Percentiles rank a stretch among this genome's conserved stretches.
Conservation (phyloP, 2,329 filamentous ascomycete species). For the Colletotrichum liriopes region DNA sequence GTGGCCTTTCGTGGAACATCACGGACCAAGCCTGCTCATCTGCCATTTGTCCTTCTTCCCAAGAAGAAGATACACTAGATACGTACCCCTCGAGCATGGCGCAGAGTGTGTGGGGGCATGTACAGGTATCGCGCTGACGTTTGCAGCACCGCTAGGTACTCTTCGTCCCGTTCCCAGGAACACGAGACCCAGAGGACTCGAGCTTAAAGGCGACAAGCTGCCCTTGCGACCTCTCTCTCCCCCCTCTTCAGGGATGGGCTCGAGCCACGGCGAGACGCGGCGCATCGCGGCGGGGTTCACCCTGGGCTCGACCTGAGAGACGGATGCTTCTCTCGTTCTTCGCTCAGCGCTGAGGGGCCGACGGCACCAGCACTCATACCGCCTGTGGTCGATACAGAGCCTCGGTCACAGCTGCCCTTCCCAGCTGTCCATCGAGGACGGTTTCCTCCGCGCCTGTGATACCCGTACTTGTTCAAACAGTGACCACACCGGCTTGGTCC, state of each 20-base stretch:
- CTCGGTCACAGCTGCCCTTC: neutral
- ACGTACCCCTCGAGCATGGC: too few relatives aligned
- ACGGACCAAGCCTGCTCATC: constrained; percentile 12
- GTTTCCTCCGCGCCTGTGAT: neutral
- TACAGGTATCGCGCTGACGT: too few relatives aligned
- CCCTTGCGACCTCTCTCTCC: neutral
- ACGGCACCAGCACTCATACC: neutral
- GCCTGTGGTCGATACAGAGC: too few relatives aligned
- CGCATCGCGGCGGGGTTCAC: neutral
- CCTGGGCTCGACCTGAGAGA: neutral
- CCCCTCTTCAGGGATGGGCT: neutral
- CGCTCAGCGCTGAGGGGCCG: neutral
- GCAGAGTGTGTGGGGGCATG: too few relatives aligned
- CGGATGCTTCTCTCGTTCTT: neutral
- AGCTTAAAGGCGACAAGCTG: neutral
- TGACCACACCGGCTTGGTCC: too few relatives aligned
- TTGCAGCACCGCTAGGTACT: neutral
- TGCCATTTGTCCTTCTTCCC: neutral
- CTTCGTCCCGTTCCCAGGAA: neutral
- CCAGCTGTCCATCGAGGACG: neutral
- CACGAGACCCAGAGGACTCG: neutral
- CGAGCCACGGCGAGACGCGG: neutral
- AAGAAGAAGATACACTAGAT: too few relatives aligned
- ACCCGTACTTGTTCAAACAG: neutral
- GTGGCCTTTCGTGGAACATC: constrained; percentile 22